A percentile compares a stretch with the other conserved stretches of the same genome.
These are phyloP conservation scores for Zasmidium cellare DNA, from an alignment of 2,329 filamentous ascomycete species.

Conservation along the genomic window DNA sequence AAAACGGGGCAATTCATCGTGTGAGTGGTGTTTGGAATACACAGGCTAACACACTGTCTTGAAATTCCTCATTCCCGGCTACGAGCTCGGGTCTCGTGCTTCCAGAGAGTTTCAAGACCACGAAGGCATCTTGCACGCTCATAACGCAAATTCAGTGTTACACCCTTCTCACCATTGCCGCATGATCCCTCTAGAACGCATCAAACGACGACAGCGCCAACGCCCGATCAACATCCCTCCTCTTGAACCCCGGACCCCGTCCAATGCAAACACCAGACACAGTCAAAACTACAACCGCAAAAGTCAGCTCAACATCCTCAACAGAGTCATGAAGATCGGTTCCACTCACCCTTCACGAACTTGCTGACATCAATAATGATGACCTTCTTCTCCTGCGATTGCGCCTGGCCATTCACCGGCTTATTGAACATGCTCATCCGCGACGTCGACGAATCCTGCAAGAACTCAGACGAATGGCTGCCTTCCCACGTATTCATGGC, in stretches of 20 bases:
- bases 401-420: neutral
- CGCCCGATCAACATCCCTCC: conserved; percentile 44
- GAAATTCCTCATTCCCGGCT: too few species aligned
- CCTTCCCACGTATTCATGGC: conserved; percentile 2
- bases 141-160: too few species aligned
- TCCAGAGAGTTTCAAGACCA: too few species aligned
- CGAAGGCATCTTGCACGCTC: too few species aligned
- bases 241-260: conserved; percentile 45
- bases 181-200: conserved; percentile 13
- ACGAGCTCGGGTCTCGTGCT: too few species aligned
- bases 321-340: too few species aligned
- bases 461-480: conserved; percentile 1
- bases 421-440: neutral
- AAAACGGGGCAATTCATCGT: too few species aligned
- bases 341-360: conserved; percentile 47
- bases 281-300: conserved; percentile 29
- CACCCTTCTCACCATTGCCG: too few species aligned
- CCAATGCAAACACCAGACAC: conserved; percentile 43
- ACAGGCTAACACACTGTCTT: too few species aligned
- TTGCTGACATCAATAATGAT: conserved; percentile 46
- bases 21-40: neutral
- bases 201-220: conserved; percentile 33
- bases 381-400: conserved; percentile 31
- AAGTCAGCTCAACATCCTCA: conserved; percentile 7
- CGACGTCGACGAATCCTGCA: neutral